Conservation (phyloP, 352 stramenopile species). For the Blastocystis sp. region DNA sequence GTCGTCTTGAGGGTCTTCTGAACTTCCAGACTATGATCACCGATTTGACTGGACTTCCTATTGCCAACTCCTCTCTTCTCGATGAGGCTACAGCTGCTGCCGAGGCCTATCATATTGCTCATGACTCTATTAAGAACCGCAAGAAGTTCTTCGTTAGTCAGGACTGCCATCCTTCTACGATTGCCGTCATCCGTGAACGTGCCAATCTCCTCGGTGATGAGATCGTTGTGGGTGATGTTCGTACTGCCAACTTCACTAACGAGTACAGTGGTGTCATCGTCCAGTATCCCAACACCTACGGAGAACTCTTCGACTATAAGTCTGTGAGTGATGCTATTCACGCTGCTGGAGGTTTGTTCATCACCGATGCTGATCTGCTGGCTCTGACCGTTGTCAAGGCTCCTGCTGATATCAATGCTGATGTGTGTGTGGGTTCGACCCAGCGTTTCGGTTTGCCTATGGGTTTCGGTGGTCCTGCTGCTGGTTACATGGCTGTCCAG, state of each 20-base stretch:
- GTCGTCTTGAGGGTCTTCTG: conserved; percentile 92
- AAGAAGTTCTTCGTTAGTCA: conserved; percentile 88
- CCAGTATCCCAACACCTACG: conserved; percentile 97
- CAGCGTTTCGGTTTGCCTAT: conserved; percentile 97
- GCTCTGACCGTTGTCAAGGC: conserved; percentile 85
- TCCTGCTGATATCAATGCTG: conserved; percentile 85
- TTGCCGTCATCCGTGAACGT: conserved; percentile 84
- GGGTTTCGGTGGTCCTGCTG: conserved; percentile 95
- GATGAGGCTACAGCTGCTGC: conserved; percentile 96
- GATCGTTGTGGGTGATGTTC: conserved; percentile 79
- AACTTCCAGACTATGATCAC: conserved; percentile 98
- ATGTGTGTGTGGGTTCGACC: conserved; percentile 92
- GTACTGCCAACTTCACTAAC: conserved; percentile 70
- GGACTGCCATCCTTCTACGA: conserved; percentile 82
- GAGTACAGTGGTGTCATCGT: conserved; percentile 88
- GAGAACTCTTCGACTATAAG: conserved; percentile 81
- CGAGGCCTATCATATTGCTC: conserved; percentile 92
- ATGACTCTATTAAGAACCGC: conserved; percentile 80
- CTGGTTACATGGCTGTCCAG: conserved; percentile 88
- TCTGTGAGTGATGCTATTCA: conserved; percentile 72
- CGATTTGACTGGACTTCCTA: conserved; percentile 88
- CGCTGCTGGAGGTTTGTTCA: conserved; percentile 79
- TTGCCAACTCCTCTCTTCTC: conserved; percentile 90
- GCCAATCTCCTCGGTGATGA: conserved; percentile 82
- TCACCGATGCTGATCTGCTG: conserved; percentile 90